These are phyloP conservation scores for Talaromyces sp. DNA, from an alignment of 2,329 filamentous ascomycete genomes.

Conservation along the genomic window DNA sequence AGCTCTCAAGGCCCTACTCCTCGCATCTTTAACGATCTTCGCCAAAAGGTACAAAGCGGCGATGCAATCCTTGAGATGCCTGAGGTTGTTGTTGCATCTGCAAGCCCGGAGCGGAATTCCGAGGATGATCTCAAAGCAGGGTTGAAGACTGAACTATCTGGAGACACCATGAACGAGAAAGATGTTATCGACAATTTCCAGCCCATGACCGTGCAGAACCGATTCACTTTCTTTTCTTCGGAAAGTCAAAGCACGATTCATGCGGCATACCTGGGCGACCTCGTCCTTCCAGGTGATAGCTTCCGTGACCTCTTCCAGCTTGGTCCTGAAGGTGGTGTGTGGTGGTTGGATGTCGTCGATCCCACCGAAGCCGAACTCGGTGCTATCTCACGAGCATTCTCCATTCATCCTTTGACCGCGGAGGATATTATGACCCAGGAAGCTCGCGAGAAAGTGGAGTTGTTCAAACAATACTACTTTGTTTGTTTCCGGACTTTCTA, in stretches of 20 bases:
- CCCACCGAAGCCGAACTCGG: conserved; percentile 85
- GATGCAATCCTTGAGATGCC: conserved; percentile 29
- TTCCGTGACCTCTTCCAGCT: conserved; percentile 83
- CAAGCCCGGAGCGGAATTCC: conserved; percentile 29
- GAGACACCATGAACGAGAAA: conserved; percentile 32
- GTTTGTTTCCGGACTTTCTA: conserved; percentile 95
- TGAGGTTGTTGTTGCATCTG: conserved; percentile 37
- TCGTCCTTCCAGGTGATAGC: conserved; percentile 84
- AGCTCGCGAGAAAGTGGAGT: conserved; percentile 94
- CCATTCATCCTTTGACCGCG: conserved; percentile 89
- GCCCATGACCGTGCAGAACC: conserved; percentile 63
- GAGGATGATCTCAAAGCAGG: conserved; percentile 30
- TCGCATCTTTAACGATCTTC: conserved; percentile 63
- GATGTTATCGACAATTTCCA: conserved; percentile 34
- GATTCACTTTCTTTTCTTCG: conserved; percentile 96
- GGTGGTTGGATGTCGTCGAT: conserved; percentile 95
- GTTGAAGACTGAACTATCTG: conserved; percentile 19
- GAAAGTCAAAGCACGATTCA: conserved; percentile 92
- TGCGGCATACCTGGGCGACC: conserved; percentile 80
- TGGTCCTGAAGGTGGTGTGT: conserved; percentile 74
- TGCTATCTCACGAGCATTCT: conserved; percentile 88
- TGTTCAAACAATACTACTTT: conserved; percentile 98
- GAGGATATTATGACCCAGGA: conserved; percentile 97
- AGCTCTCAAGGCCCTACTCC: conserved; percentile 53
- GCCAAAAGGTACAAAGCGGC: conserved; percentile 42